Evolutionary conservation across 2,329 filamentous ascomycete genomes (phyloP), one percentile per base, ranked within the genome.

Genomic region (Fusarium subglutinans): DNA sequence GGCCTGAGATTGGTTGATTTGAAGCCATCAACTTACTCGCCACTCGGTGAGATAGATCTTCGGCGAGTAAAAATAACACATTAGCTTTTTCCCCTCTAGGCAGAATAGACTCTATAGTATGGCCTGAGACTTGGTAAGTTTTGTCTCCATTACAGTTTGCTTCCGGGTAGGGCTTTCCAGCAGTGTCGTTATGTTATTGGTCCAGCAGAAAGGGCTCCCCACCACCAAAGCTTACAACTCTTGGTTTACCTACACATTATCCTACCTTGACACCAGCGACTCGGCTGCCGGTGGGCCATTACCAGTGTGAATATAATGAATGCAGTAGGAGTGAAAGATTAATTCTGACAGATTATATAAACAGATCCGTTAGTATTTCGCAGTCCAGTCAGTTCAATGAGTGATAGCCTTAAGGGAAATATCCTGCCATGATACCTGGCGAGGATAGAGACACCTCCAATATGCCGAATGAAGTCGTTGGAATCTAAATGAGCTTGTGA

Each of bases 401-500:
- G 12, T 8, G 15, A 14, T 41, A 44, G 41, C 24, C 17, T 24
- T 1, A 11, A 17, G 1, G n/a, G n/a, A 17, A 44, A 44, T 12
- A 44, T 24, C 15, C 4, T 24, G 10, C 5, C 14, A 24, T 5
- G 17, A 14, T 45, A 26, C 17, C 8, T 45, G 24, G 12, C 9
- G 8, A 26, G 11, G 5, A 26, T 6, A 2, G 8, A 14, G 12
- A 26, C 8, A 14, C 3, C 17, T 3, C 24, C 12, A 9, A 14
- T 1, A 26, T 9, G 11, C 17, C 17, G 11, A 45, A 26, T 8
- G 8, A 4, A 20, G 43, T 18, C 12, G 26, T 14, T 45, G 3
- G 33, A 35, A 8, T 8, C 2, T 26, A 45, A 18, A 26, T 26
- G 24, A 45, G 7, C 5, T 8, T 13, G 5, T 9, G 26, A 26